Base-by-base conservation (phyloP, 441 rosid species). In the Geranium incanum region DNA sequence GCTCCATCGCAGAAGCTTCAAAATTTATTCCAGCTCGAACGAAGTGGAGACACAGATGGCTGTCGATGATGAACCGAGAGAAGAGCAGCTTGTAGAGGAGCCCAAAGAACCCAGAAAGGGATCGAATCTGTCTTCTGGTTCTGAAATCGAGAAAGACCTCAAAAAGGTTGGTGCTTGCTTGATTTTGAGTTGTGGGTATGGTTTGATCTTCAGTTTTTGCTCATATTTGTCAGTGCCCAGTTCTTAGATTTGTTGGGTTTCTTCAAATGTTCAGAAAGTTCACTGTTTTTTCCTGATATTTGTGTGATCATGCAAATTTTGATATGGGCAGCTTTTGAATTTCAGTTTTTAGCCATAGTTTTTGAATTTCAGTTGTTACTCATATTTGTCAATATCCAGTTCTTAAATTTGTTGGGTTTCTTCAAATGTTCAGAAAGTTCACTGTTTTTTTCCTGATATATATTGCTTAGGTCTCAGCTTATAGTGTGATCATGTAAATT, bases 131-230 rank as follows among this genome's bases (percentile, higher is more conserved):
- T 59, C 80, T 70, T 28, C 85, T 55, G 45, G 82, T 65, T 7
- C 84, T 69, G 75, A 80, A 18, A 74, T 89, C 21, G 89, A 84
- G 59, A 85, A 85, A 73, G 92, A 92, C 84, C 87, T 89, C 81
- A 89, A 85, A 83, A 89, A 89, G 97, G 97, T 85, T 21, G 64
- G 69, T 13, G 9, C 15, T 62, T 66, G 38, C 37, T 33, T 28
- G 37, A 8, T 21, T 11, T n/a, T 39, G 1, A 4, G 6, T 66
- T 11, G 21, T 66, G 48, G 48, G 69, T 67, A 15, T 21, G 39
- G 28, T 19, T 6, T 67, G 13, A 37, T 5, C n/a, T 15, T 37
- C 23, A 8, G 21, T 15, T 67, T 67, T 15, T 28, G 6, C 19
- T 19, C 15, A n/a, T 1, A 5, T 41, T 38, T 62, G 4, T 0